Evolutionary conservation across 257 asterid species (phyloP).

Genomic region (Capsicum chinense): DNA sequence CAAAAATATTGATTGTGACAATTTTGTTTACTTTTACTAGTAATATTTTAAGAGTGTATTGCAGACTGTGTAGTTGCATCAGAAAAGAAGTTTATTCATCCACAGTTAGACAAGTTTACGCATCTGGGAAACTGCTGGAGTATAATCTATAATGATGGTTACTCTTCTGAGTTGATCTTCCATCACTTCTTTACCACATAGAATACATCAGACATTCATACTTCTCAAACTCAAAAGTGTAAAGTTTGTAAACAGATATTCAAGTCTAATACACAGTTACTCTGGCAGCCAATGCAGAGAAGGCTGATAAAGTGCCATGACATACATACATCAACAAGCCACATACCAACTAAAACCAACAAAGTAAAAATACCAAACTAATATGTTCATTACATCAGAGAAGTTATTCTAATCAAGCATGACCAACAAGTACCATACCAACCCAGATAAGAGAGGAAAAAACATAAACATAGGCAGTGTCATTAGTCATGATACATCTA

Average conservation of each 20-base stretch:
- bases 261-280: not conserved
- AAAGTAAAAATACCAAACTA: not conserved
- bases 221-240: not conserved
- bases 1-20: no score
- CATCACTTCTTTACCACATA: not conserved
- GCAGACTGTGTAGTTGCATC: no score
- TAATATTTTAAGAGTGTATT: no score
- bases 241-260: not conserved
- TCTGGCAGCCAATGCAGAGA: not conserved
- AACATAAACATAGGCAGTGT: not conserved
- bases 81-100: no score
- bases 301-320: not conserved
- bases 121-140: no score
- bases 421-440: not conserved
- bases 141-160: no score
- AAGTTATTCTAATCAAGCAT: conserved; percentile 4
- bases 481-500: not conserved
- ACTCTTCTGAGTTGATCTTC: not conserved
- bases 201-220: not conserved
- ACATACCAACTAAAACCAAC: conserved; percentile 18
- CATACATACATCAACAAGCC: not conserved
- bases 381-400: conserved; percentile 19
- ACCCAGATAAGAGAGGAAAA: not conserved
- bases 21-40: no score
- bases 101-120: no score